Evolutionary conservation across 768 basidiomycete genomes (phyloP), one percentile per base, ranked within the genome.

Genomic region (Leccinum boreale): DNA sequence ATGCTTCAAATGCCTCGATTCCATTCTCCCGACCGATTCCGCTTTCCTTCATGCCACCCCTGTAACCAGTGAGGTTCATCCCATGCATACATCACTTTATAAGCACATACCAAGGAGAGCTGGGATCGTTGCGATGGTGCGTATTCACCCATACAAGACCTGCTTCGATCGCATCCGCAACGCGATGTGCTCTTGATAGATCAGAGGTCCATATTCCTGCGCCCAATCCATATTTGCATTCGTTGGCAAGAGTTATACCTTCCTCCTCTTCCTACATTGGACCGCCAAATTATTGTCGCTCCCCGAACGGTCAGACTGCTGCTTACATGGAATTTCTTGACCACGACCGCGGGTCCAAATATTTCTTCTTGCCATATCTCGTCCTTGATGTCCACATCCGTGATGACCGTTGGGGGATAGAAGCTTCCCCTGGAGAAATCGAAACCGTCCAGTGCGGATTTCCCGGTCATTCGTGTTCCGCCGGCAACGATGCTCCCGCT

Each of bases 11-110:
- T 15, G 91, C 90, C 67, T 93, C 92, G 4, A 89, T 57, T 1
- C 92, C 92, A 61, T 94, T 94, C 68, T 94, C 92, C 57, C 92
- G 74, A 5, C 92, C 92, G 53, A 92, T 87, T 2, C 92, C 92
- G 64, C 91, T 93, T 62, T 89, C 87, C 69, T 93, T 92, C 90
- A 92, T 90, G 6, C 91, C 91, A 19, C 91, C 91, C 90, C 89
- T 89, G 59, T 28, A n/a, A 49, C 35, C 21, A 29, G 28, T 9
- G 5, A n/a, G 11, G n/a, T 65, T 69, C 46, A 49, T 50, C 12
- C 26, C 48, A 47, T 24, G 24, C 29, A 19, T 28, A 17, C 33
- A 7, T 24, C 21, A 45, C 4, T 23, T 46, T 12, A 58, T 42
- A 19, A 36, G 55, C 52, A 64, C 62, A 29, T 50, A 90, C 92